Base-by-base conservation (phyloP, 2,329 filamentous ascomycete species). In the Gaeumannomyces sp. region DNA sequence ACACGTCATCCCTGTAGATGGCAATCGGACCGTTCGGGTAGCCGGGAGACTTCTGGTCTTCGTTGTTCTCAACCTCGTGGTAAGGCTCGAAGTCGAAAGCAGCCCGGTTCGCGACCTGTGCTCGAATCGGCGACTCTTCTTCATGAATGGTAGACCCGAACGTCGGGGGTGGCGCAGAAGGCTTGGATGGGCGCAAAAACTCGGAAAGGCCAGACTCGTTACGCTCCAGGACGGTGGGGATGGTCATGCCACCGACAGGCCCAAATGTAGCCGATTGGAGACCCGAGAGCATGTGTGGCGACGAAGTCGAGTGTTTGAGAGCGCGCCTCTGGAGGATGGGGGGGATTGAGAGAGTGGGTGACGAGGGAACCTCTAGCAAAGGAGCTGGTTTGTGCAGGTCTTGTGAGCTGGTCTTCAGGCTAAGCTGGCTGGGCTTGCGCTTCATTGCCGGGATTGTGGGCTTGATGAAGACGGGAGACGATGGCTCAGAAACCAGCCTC, bases 11-110 rank as follows among this genome's bases (percentile, higher is more conserved):
- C 64, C 87, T 87, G 69, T 94, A 93, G 62, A 96, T 93, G 69
- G 90, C 88, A 64, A 94, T 89, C 0, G 91, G 92, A 0, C 91
- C 91, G 69, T 92, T 85, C 0, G 91, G 91, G 72, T 96, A 96
- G 1, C 90, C 90, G 22, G 91, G 90, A 0, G 90, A 90, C 77
- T 93, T 93, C 65, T 90, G 86, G 70, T 92, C 89, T 73, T 92
- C 89, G 70, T 90, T 89, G 69, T 89, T 89, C 70, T 88, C 85
- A n/a, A 85, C 85, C 66, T 90, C 87, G 62, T 81, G 86, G 69
- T 82, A 86, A 5, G 85, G 82, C 70, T 89, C 86, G 28, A 83
- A 80, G 63, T 85, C 83, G 70, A 84, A 83, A 14, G 81, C 81
- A 11, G 80, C 79, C 64, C 85, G 79, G 66, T 83, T 85, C n/a